Evolutionary conservation across 305 asterid species (phyloP).

Genomic region (Stenogyne calaminthoides): DNA sequence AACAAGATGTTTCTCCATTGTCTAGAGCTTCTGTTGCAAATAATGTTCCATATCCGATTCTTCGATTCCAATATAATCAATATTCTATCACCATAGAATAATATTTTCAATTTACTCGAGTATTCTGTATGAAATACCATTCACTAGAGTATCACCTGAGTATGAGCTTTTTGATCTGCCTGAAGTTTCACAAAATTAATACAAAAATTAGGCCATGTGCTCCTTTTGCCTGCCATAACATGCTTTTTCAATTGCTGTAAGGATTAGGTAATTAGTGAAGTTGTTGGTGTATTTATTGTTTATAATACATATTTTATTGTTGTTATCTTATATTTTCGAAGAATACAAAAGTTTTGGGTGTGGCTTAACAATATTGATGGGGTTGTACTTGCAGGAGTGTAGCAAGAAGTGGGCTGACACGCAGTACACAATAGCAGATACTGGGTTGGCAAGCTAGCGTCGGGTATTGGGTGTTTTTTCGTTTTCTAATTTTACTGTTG

Average conservation of each 20-base stretch:
- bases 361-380: slow-evolving; percentile 9
- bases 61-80: neutral
- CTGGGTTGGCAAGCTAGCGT: slow-evolving; percentile 24
- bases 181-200: neutral
- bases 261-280: neutral
- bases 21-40: neutral
- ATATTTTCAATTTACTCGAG: neutral
- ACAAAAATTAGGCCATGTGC: neutral
- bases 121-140: neutral
- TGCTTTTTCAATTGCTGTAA: neutral
- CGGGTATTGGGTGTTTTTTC: slow-evolving; percentile 40
- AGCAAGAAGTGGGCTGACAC: slow-evolving; percentile 72
- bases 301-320: neutral
- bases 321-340: too few relatives aligned
- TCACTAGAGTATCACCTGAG: neutral
- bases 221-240: neutral
- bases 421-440: slow-evolving; percentile 72
- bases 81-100: neutral
- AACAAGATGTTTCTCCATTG: neutral
- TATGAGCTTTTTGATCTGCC: slow-evolving; percentile 7
- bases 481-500: slow-evolving; percentile 50
- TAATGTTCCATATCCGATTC: neutral
- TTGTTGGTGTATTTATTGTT: too few relatives aligned
- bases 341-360: neutral
- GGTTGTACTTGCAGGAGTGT: slow-evolving; percentile 65